Evolutionary conservation across 2,329 filamentous ascomycete genomes (phyloP).

Genomic region (Pseudogymnoascus sp.): DNA sequence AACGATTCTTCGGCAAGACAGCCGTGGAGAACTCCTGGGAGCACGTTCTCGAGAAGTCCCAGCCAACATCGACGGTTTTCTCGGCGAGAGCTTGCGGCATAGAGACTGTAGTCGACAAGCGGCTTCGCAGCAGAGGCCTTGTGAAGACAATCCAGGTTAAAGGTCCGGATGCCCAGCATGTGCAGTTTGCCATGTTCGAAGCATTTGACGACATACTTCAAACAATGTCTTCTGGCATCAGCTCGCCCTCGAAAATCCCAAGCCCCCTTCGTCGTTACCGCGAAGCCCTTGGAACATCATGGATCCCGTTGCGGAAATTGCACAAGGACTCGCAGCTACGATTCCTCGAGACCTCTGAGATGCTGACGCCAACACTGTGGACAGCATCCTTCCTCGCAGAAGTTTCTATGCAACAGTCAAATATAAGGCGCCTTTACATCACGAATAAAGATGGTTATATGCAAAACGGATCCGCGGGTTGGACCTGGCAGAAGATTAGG

Average conservation of each 20-base stretch:
- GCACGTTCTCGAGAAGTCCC: constrained; percentile 37
- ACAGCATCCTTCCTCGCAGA: constrained; percentile 61
- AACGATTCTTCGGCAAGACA: not conserved
- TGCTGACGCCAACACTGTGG: constrained; percentile 67
- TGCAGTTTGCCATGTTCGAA: constrained; percentile 54
- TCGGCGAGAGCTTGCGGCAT: constrained; percentile 61
- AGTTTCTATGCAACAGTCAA: constrained; percentile 64
- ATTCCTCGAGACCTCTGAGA: constrained; percentile 63
- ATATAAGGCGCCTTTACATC: constrained; percentile 61
- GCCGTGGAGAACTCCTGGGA: not conserved
- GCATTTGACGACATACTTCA: constrained; percentile 54
- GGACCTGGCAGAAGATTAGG: constrained; percentile 65
- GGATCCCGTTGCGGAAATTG: constrained; percentile 71
- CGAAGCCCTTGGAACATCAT: constrained; percentile 54
- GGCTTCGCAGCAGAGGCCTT: constrained; percentile 68
- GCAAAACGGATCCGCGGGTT: constrained; percentile 54
- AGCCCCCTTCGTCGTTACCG: constrained; percentile 21
- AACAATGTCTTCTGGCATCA: constrained; percentile 27
- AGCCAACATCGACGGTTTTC: constrained; percentile 29
- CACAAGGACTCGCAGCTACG: constrained; percentile 66
- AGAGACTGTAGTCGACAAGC: constrained; percentile 56
- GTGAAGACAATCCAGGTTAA: constrained; percentile 57
- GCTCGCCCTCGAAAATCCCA: constrained; percentile 16
- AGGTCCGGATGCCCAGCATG: constrained; percentile 58
- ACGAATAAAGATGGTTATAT: constrained; percentile 70